Evolutionary conservation across 371 early-diverging fungal genomes (phyloP).

Genomic region (Syncephalis plumigaleata): DNA sequence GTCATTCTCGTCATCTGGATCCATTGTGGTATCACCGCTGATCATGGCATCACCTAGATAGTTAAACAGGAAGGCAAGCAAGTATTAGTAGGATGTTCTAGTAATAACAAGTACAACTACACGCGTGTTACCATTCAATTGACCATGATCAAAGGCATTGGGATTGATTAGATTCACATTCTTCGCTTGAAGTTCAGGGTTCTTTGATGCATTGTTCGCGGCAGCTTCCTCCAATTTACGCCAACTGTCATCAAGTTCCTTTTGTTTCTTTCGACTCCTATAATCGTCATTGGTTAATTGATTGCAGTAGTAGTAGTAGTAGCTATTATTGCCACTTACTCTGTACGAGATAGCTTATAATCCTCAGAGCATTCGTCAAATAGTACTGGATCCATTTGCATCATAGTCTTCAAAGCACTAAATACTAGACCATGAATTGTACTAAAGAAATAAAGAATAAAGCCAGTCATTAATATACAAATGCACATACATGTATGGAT

Average conservation of each 20-base stretch:
- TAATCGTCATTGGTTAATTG: too few species aligned
- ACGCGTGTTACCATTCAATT: too few species aligned
- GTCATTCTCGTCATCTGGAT: conserved; percentile 10
- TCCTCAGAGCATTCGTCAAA: conserved; percentile 79
- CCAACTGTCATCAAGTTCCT: conserved; percentile 78
- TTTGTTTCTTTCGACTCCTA: conserved; percentile 69
- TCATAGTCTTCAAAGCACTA: conserved; percentile 80
- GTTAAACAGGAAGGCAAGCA: too few species aligned
- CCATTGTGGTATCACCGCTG: neutral
- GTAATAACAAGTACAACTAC: too few species aligned
- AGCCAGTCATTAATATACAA: neutral
- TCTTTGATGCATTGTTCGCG: conserved; percentile 20
- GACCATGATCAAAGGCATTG: too few species aligned
- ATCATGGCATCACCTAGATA: too few species aligned
- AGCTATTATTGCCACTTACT: conserved; percentile 25
- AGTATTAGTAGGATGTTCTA: too few species aligned
- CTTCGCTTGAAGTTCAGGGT: too few species aligned
- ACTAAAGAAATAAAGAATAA: conserved; percentile 26
- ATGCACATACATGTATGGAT: neutral
- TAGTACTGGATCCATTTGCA: conserved; percentile 74
- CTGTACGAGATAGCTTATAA: conserved; percentile 61
- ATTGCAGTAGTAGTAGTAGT: too few species aligned
- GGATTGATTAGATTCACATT: too few species aligned
- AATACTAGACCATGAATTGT: conserved; percentile 88
- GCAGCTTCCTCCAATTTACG: conserved; percentile 46